Evolutionary conservation across 2,329 filamentous ascomycete genomes (phyloP), one percentile per base, ranked within the genome.

Genomic region (Penicillium glabrum): DNA sequence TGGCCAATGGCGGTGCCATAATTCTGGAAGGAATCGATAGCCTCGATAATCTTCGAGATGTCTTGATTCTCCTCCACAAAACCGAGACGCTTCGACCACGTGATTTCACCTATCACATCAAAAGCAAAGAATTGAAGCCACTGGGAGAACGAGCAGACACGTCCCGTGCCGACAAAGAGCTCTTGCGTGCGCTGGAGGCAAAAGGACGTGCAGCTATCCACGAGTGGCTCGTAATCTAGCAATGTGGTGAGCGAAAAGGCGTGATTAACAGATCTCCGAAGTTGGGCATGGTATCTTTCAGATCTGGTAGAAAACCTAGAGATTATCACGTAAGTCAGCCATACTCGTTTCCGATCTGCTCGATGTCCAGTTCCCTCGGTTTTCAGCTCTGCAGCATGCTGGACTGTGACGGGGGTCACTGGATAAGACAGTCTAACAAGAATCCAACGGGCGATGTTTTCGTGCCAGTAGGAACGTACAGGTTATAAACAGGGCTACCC

Each of bases 81-180:
- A 0, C 90, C 90, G 58, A 91, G 83, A 0, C 88, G 81, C 72
- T 91, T 90, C 72, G 85, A 87, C 75, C 89, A 92, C 0, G 89
- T 91, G 66, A 92, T 84, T 60, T 90, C 87, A 6, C 89, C 89
- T 60, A 91, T 91, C n/a, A 92, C 89, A 68, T 93, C 90, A 66
- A 92, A 93, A 0, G 90, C 90, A 64, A 90, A 92, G 69, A 87
- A 92, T 67, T 93, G 89, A 56, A 93, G 76, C 89, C 89, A 93
- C 6, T 58, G 46, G 19, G 61, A 55, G 39, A 70, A 67, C 29
- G 67, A 57, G 50, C 63, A 68, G 9, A 57, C 49, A 16, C 59
- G 47, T 3, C 50, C 27, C 5, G 55, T 61, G 3, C 61, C 60
- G 5, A 78, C 80, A 61, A 80, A 88, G 3, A 87, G 67, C 2